Evolutionary conservation across 148 eudicot species (phyloP), one percentile per base, ranked within the genome.

Genomic region (Bassia scoparia): DNA sequence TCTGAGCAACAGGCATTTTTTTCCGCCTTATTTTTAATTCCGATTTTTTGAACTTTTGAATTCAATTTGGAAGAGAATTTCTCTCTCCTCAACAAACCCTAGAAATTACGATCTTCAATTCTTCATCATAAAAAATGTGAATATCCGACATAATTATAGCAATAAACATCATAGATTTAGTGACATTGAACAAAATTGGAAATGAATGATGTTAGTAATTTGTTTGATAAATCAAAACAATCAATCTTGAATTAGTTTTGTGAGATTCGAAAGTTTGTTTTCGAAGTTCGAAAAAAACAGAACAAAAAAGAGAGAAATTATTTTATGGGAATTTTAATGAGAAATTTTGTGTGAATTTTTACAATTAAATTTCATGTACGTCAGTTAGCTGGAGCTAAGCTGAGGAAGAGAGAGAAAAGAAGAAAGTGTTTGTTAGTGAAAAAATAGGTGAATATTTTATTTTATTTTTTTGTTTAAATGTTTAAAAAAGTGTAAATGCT

Each of bases 1-100:
- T 86, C 60, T 76, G 88, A 55, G 78, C 82, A 63, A 84, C 86
- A 65, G 91, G 86, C 96, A 90, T 90, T 71, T 61, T 70, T 53
- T 1, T n/a, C 30, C 49, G 33, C 1, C 12, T 3, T 4, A 46
- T 3, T 3, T 3, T 7, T 8, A 41, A 41, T 41, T 41, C 14
- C 14, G n/a, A 87, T 70, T 61, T 69, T 50, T 2, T 21, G 33
- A 61, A 59, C 17, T 49, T 49, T 16, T 49, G 53, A 52, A 52
- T 20, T 55, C 17, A 41, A 56, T 30, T 48, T 3, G 23, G n/a
- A n/a, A 5, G 12, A 16, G 34, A n/a, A 18, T 73, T 63, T 60
- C 26, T 55, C 70, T 69, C 52, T 18, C 14, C 33, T 31, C 49
- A 59, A n/a, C 9, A 64, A 75, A 75, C 72, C 76, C 80, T 71